A percentile compares a stretch with the other conserved stretches of the same genome.
These are phyloP conservation scores for Aspergillus avenaceus DNA, from an alignment of 495 filamentous ascomycete genomes.

Conservation along the genomic window DNA sequence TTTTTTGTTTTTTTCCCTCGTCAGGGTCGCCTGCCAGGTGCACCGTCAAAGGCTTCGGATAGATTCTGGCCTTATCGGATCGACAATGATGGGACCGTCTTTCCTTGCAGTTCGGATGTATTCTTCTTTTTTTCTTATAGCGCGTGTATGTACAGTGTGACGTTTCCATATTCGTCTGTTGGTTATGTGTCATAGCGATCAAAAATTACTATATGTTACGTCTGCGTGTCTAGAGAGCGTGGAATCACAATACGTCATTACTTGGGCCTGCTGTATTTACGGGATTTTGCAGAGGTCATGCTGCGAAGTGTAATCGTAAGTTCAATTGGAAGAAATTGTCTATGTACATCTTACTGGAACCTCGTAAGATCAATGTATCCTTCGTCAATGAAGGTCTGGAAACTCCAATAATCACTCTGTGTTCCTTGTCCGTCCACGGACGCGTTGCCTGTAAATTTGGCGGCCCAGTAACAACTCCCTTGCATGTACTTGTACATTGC, in stretches of 20 bases:
- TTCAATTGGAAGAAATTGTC: too few relatives aligned
- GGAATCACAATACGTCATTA: background rate
- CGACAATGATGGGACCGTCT: background rate
- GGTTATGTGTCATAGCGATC: background rate
- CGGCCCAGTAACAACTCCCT: constrained; percentile 25
- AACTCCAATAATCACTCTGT: constrained; percentile 26
- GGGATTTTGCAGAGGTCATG: too few relatives aligned
- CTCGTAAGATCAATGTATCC: constrained; percentile 3
- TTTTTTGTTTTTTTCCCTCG: background rate
- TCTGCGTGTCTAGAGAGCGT: background rate
- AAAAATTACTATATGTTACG: background rate
- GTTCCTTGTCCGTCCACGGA: constrained; percentile 19
- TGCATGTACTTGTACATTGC: constrained; percentile 16
- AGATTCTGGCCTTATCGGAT: background rate
- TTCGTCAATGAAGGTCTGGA: constrained; percentile 15
- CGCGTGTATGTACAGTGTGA: background rate
- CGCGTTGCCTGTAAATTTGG: constrained; percentile 21
- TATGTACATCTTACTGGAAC: background rate
- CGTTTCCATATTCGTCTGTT: background rate
- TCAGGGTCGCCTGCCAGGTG: background rate
- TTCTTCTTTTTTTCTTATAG: background rate
- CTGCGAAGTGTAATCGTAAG: too few relatives aligned
- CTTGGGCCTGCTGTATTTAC: too few relatives aligned
- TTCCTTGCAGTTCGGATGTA: background rate
- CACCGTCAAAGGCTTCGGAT: background rate